Conservation (phyloP, 768 basidiomycete genomes). For the Suillus fuscotomentosus region DNA sequence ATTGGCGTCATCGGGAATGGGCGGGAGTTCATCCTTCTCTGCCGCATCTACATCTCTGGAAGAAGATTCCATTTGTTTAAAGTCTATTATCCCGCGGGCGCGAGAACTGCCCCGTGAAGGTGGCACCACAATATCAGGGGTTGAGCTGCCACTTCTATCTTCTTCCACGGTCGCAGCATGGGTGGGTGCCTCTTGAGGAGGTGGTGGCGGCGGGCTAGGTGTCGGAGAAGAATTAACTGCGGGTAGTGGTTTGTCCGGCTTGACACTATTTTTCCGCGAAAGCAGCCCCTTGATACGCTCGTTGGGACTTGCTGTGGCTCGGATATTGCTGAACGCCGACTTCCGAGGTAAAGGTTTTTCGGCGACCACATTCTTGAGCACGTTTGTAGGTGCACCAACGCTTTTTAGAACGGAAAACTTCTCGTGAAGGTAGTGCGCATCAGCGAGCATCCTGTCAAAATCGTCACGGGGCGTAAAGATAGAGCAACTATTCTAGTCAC, state of each 20-base stretch:
- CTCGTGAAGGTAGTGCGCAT: conserved; percentile 74
- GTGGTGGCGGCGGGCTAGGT: conserved; percentile 13
- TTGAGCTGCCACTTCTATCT: conserved; percentile 5
- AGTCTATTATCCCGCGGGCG: conserved; percentile 8
- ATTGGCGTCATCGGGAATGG: conserved; percentile 2
- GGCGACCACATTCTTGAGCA: conserved; percentile 82
- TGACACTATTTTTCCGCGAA: conserved; percentile 25
- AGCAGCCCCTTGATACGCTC: conserved; percentile 39
- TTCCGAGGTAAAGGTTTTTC: conserved; percentile 66
- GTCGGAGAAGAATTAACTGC: conserved; percentile 23
- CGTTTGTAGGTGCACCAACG: conserved; percentile 65
- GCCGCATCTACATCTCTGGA: not conserved
- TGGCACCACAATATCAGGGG: conserved; percentile 20
- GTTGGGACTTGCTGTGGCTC: conserved; percentile 26
- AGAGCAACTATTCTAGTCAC: conserved; percentile 36
- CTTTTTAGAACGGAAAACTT: conserved; percentile 76
- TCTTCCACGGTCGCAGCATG: conserved; percentile 15
- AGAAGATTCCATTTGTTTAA: conserved; percentile 8
- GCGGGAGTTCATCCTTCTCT: not conserved
- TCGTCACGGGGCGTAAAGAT: conserved; percentile 15
- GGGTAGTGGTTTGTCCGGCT: conserved; percentile 27
- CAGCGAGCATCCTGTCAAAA: conserved; percentile 66
- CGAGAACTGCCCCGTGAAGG: conserved; percentile 22
- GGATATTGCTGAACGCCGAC: conserved; percentile 24
- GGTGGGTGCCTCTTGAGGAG: conserved; percentile 7